Conservation (phyloP, 1,139 yeast genomes). For the Williopsis jadinii region DNA sequence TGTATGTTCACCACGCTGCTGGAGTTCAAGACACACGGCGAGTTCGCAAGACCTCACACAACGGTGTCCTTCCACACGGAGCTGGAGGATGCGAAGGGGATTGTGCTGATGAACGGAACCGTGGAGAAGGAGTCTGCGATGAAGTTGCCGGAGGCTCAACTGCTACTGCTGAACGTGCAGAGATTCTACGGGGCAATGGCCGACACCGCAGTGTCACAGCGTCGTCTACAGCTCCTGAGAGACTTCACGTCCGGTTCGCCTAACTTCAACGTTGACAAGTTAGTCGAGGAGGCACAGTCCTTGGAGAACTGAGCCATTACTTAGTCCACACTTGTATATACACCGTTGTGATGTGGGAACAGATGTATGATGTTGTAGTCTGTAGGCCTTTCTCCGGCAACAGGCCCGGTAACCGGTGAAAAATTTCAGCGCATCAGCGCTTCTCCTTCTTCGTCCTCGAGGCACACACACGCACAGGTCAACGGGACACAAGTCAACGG, state of each 20-base stretch:
- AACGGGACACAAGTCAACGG: too few relatives aligned
- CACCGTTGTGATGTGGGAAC: too few relatives aligned
- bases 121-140: slow-evolving; percentile 68
- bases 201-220: slow-evolving; percentile 33
- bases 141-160: slow-evolving; percentile 61
- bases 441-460: too few relatives aligned
- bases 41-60: slow-evolving; percentile 93
- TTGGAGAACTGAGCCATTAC: slow-evolving; percentile 38
- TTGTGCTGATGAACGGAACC: slow-evolving; percentile 83
- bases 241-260: slow-evolving; percentile 66
- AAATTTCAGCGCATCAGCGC: too few relatives aligned
- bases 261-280: slow-evolving; percentile 55
- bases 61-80: slow-evolving; percentile 86
- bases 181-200: slow-evolving; percentile 76
- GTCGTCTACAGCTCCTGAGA: slow-evolving; percentile 49
- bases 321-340: too few relatives aligned
- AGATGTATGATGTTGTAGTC: too few relatives aligned
- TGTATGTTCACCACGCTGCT: slow-evolving; percentile 89
- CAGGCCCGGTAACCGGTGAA: too few relatives aligned
- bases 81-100: slow-evolving; percentile 48
- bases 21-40: slow-evolving; percentile 86
- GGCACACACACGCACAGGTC: too few relatives aligned
- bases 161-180: slow-evolving; percentile 73
- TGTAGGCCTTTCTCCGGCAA: too few relatives aligned
- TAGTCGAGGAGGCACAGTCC: slow-evolving; percentile 68